phyloP scores from a whole-genome alignment of 2,329 filamentous ascomycete species.

The Colletotrichum sp. region DNA sequence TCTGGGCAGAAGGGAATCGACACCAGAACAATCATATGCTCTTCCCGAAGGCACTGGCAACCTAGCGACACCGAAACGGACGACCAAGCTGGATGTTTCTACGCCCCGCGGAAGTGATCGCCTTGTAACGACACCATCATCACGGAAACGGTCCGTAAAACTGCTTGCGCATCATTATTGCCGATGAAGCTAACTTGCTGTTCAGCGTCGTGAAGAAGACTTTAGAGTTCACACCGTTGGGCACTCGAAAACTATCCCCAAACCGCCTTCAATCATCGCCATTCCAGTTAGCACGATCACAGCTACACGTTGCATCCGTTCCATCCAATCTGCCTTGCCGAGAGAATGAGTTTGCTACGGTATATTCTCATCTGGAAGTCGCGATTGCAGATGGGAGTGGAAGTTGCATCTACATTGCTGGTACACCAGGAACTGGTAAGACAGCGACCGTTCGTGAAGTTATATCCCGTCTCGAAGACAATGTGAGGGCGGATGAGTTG shows the following conservation, averaged over 20 bases:
- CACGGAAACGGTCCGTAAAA: conserved; percentile 51
- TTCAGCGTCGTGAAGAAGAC: conserved; percentile 77
- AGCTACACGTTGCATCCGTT: conserved; percentile 92
- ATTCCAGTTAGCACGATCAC: conserved; percentile 87
- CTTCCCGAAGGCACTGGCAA: conserved; percentile 28
- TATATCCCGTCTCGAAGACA: conserved; percentile 85
- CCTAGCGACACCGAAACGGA: conserved; percentile 23
- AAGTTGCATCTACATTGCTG: conserved; percentile 98
- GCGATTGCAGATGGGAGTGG: conserved; percentile 94
- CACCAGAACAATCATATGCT: conserved; percentile 34
- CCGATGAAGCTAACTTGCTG: not conserved
- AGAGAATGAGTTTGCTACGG: conserved; percentile 87
- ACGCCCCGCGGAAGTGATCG: conserved; percentile 9
- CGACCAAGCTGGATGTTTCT: conserved; percentile 22
- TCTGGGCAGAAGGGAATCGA: conserved; percentile 28
- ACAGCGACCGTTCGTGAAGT: conserved; percentile 97
- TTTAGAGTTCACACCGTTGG: conserved; percentile 94
- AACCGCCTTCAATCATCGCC: conserved; percentile 80
- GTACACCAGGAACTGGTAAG: conserved; percentile 97
- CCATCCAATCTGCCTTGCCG: conserved; percentile 89
- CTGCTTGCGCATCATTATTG: not conserved
- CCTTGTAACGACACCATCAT: conserved; percentile 46
- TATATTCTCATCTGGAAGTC: conserved; percentile 92
- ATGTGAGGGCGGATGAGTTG: conserved; percentile 86
- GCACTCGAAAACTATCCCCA: conserved; percentile 82